phyloP scores from a whole-genome alignment of 805 yeast genomes.

The Saturnispora gosingensis region DNA sequence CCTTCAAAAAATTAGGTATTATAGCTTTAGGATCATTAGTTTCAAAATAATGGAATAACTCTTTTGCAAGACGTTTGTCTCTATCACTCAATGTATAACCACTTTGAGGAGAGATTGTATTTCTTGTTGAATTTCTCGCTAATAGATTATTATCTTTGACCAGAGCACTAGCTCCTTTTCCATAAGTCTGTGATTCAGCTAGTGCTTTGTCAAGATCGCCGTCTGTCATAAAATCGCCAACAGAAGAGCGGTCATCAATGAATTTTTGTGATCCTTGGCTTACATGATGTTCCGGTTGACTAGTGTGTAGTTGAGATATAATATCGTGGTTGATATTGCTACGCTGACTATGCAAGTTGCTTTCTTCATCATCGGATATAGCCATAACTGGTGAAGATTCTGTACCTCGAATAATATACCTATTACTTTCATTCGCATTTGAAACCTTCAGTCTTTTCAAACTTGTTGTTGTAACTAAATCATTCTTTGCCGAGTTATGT shows the following conservation, averaged over 20 bases:
- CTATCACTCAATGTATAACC: constrained; percentile 1
- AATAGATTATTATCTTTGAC: constrained; percentile 2
- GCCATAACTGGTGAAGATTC: constrained; percentile 10
- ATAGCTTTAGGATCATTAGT: constrained; percentile 33
- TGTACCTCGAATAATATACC: constrained; percentile 4
- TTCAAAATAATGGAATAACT: constrained; percentile 44
- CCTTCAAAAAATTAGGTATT: constrained; percentile 51
- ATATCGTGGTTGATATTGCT: not conserved
- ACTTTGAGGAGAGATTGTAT: not conserved
- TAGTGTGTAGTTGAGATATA: not conserved
- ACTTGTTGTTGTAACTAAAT: constrained; percentile 3
- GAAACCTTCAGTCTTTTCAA: constrained; percentile 13
- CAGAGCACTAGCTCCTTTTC: constrained; percentile 9
- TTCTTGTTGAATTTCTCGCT: not conserved
- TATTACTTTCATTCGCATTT: not conserved
- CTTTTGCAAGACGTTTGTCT: constrained; percentile 29
- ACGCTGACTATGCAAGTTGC: not conserved
- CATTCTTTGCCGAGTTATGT: not conserved
- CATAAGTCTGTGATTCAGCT: constrained; percentile 15
- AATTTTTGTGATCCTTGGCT: not conserved
- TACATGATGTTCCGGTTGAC: not conserved
- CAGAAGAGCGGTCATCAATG: constrained; percentile 30
- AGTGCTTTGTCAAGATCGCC: constrained; percentile 38
- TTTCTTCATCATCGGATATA: constrained; percentile 6
- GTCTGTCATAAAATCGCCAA: constrained; percentile 47